Conservation (phyloP, 1,284 basidiomycete genomes). For the Ganoderma sinense region DNA sequence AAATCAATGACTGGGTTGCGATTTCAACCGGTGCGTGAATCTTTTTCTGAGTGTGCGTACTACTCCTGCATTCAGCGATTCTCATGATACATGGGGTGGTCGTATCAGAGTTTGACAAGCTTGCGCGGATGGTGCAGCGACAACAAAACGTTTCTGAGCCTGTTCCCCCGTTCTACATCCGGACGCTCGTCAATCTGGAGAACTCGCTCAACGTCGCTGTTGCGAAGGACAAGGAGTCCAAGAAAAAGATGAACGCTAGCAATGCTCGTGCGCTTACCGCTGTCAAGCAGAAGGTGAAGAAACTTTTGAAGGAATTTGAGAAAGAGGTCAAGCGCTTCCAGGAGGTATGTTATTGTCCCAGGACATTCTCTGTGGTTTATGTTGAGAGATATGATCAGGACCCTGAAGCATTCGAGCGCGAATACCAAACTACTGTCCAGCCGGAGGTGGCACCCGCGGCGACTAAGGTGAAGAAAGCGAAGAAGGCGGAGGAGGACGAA, state of each 20-base stretch:
- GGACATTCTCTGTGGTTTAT: background rate
- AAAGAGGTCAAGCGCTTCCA: conserved; percentile 82
- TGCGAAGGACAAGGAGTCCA: conserved; percentile 88
- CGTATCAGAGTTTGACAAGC: conserved; percentile 91
- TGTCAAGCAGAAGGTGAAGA: conserved; percentile 98
- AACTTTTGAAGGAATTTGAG: conserved; percentile 91
- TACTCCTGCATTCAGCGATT: background rate
- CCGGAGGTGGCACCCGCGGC: conserved; percentile 57
- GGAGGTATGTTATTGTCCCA: conserved; percentile 58
- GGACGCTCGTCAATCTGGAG: conserved; percentile 82
- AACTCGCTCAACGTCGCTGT: conserved; percentile 77
- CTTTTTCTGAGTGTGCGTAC: conserved; percentile 5
- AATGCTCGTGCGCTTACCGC: conserved; percentile 95
- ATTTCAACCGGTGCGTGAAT: conserved; percentile 80
- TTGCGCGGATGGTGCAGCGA: conserved; percentile 89
- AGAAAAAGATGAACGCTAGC: conserved; percentile 97
- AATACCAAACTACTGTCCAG: conserved; percentile 64
- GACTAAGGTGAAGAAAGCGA: conserved; percentile 47
- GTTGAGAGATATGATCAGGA: conserved; percentile 59
- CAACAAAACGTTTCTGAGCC: conserved; percentile 90
- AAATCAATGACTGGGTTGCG: conserved; percentile 96
- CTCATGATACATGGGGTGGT: conserved; percentile 2
- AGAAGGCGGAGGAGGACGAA: conserved; percentile 42
- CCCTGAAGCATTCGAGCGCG: conserved; percentile 87
- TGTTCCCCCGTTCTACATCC: conserved; percentile 89